Evolutionary conservation across 176 grass and related monocot species (phyloP), one percentile per base, ranked within the genome.

Genomic region (Eragrostis curvula): DNA sequence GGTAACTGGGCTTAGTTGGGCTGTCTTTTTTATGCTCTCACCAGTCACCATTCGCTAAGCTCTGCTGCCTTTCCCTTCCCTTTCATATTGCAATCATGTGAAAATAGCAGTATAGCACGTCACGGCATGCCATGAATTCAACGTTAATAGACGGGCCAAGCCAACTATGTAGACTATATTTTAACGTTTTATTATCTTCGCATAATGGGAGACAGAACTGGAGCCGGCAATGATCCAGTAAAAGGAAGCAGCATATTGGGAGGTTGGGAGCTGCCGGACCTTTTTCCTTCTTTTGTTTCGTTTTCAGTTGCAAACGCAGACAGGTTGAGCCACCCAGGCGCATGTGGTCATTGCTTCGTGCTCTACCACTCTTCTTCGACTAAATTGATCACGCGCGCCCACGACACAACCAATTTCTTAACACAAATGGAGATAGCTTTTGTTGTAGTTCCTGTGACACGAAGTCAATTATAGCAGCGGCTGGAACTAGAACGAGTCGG

Each of bases 381-480:
- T 68, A 12, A 27, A 41, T 51, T 27, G n/a, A n/a, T n/a, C 20
- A 71, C 21, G 46, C 11, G 20, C 15, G 30, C 15, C 17, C 9
- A 77, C 74, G 56, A 21, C 9, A 11, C 50, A 4, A 68, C 11
- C 10, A 5, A 14, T 17, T 67, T 45, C 25, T 28, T 5, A 12
- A 21, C 11, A 25, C 5, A 13, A 43, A 41, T 7, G 43, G 10
- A 53, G 5, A 61, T 42, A 7, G 5, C 14, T 60, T 17, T 0
- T 29, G 12, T 70, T 52, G 60, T 23, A 43, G 0, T 57, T 43
- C 0, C n/a, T 52, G 1, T 62, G 40, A 3, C 9, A 8, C 7
- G 50, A 66, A 67, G 67, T 73, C 80, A 82, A 70, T 52, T 23
- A 78, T 49, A 66, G 16, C 73, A 23, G 25, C 74, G 41, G 65